These are phyloP conservation scores for Fusarium sp. DNA, from an alignment of 2,329 filamentous ascomycete genomes.

Conservation along the genomic window DNA sequence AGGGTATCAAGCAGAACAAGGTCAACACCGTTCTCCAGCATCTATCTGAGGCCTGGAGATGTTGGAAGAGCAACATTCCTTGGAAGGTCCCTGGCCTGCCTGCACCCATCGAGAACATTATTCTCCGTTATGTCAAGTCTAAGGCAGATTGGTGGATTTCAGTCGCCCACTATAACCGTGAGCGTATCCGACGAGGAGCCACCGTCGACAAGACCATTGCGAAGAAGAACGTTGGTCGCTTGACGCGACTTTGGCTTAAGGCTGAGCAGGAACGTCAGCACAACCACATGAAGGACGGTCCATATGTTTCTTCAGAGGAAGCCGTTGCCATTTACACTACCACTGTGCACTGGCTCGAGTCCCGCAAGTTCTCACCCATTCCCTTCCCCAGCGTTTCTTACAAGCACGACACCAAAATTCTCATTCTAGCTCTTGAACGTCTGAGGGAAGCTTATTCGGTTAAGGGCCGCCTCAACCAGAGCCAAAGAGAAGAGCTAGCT, in stretches of 20 bases:
- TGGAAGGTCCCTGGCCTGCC: slow-evolving; percentile 99
- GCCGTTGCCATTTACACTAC: slow-evolving; percentile 99
- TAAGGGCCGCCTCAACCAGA: slow-evolving; percentile 96
- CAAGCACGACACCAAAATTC: slow-evolving; percentile 99
- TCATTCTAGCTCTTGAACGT: slow-evolving; percentile 93
- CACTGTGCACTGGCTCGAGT: slow-evolving; percentile 98
- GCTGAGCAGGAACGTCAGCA: slow-evolving; percentile 98
- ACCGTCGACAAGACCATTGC: slow-evolving; percentile 99
- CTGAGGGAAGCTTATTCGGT: slow-evolving; percentile 96
- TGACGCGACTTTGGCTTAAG: slow-evolving; percentile 97
- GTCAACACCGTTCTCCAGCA: slow-evolving; percentile 98
- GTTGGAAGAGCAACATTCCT: slow-evolving; percentile 99
- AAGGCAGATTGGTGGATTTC: slow-evolving; percentile 99
- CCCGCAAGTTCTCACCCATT: slow-evolving; percentile 97
- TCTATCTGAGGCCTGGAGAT: slow-evolving; percentile 97
- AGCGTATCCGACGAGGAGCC: slow-evolving; percentile 93
- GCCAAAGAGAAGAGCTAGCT: slow-evolving; percentile 94
- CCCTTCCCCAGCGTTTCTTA: slow-evolving; percentile 99
- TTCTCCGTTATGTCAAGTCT: slow-evolving; percentile 97
- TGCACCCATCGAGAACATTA: slow-evolving; percentile 98
- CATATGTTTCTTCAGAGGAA: slow-evolving; percentile 97
- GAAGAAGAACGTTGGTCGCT: slow-evolving; percentile 96
- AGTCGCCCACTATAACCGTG: slow-evolving; percentile 97
- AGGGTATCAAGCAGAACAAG: slow-evolving; percentile 99
- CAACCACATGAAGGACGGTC: slow-evolving; percentile 99